phyloP scores from a whole-genome alignment of 495 filamentous ascomycete species.

The Daldinia decipiens region DNA sequence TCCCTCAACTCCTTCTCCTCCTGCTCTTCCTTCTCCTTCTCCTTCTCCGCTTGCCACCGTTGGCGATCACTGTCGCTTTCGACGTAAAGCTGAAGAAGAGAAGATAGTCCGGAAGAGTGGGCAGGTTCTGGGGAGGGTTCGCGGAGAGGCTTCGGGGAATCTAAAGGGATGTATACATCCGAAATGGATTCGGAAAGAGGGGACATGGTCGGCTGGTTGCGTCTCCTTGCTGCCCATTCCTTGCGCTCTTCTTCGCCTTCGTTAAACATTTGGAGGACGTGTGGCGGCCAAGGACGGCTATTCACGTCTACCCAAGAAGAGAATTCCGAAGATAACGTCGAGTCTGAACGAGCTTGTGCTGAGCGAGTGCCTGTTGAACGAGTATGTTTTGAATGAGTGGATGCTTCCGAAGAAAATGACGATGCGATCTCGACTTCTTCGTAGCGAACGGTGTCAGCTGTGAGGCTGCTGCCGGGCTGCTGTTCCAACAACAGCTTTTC shows the following conservation, averaged over 20 bases:
- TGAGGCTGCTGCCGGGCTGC: background rate
- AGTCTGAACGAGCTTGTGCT: background rate
- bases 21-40: background rate
- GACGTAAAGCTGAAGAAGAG: conserved; percentile 21
- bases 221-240: conserved; percentile 2
- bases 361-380: background rate
- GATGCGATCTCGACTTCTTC: conserved; percentile 16
- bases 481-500: background rate
- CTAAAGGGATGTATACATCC: background rate
- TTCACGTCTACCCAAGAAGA: conserved; percentile 26
- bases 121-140: background rate
- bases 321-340: conserved; percentile 1
- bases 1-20: background rate
- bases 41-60: background rate
- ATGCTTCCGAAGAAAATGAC: conserved; percentile 14
- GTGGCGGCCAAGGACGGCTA: conserved; percentile 16
- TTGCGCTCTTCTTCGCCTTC: conserved; percentile 8
- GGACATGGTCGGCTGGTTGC: conserved; percentile 6
- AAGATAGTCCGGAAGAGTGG: conserved; percentile 21
- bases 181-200: conserved; percentile 1
- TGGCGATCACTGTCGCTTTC: conserved; percentile 19
- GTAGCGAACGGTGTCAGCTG: conserved; percentile 23
- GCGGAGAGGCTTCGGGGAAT: background rate
- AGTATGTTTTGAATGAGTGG: conserved; percentile 1
- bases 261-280: conserved; percentile 12